Base-by-base conservation (phyloP, 2,329 filamentous ascomycete species). In the Coniochaeta sp. region DNA sequence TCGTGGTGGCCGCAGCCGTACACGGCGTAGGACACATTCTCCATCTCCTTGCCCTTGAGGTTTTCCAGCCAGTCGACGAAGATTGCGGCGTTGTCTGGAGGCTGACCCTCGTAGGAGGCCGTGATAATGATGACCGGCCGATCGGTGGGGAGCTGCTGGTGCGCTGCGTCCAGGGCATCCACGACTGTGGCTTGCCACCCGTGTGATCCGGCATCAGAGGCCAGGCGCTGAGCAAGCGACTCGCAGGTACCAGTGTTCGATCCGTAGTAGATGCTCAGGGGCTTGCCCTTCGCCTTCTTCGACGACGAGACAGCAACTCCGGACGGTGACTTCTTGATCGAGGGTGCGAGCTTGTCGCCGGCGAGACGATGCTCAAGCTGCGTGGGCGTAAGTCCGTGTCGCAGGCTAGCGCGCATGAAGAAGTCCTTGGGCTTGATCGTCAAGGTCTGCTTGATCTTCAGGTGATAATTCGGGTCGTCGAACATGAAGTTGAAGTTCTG, bases 211-310 rank as follows among this genome's bases (percentile, higher is more conserved):
- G 85, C 85, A 59, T 82, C 77, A 8, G 75, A 71, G 0, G 82
- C 83, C 10, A 90, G 64, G 26, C 78, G 73, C 55, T 85, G 77
- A 1, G 86, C 82, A 45, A 90, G 74, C 1, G 82, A 74, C 64
- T 90, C 84, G 63, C 87, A 91, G 1, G 87, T 91, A 0, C 87
- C 87, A 2, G 81, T 83, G 62, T 90, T 89, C 16, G 83, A 87
- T 2, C 87, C 87, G 60, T 87, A 91, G 40, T 84, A 78, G 18
- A 91, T 77, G n/a, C 78, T 78, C 56, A 91, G 65, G 0, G 74
- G 75, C 53, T 71, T 72, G 20, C 67, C 67, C 12, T 58, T 64
- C 2, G 67, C 67, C 48, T 32, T 56, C 54, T 14, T 3, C 40
- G 33, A 46, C n/a, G 46, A n/a, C 22, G 30, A 30, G 27, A 4